These are phyloP conservation scores for Sphagnum fallax DNA, from an alignment of 228 moss, liverwort and hornwort genomes.

Conservation along the genomic window DNA sequence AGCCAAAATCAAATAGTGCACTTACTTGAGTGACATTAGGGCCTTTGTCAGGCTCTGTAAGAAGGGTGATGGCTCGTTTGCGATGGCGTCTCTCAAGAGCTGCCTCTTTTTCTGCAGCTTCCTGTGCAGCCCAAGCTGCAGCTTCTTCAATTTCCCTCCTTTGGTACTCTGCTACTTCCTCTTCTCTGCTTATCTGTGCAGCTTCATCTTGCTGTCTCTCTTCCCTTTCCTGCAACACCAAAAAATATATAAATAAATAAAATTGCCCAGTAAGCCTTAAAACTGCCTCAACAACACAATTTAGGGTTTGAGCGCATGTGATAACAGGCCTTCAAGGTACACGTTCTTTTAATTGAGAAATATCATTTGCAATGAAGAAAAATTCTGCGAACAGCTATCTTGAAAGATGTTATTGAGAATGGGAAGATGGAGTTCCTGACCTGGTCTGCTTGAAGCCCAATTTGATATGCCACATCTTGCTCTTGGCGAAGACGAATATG, in stretches of 20 bases:
- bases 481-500: neutral
- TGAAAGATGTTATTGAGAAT: neutral
- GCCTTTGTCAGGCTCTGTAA: neutral
- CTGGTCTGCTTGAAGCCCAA: neutral
- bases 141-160: neutral
- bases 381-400: neutral
- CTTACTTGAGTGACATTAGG: neutral
- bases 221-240: neutral
- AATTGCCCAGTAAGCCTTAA: too few relatives aligned
- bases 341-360: too few relatives aligned
- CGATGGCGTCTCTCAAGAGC: neutral
- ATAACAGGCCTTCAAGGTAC: neutral
- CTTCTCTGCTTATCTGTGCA: neutral
- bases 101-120: neutral
- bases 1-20: neutral
- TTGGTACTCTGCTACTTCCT: neutral
- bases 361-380: too few relatives aligned
- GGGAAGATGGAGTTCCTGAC: neutral
- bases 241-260: too few relatives aligned
- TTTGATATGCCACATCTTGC: neutral
- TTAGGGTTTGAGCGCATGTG: neutral
- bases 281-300: too few relatives aligned
- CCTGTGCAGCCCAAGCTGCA: neutral
- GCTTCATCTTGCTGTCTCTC: neutral
- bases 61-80: neutral